A percentile compares a stretch with the other conserved stretches of the same genome.
Evolutionary conservation across 176 grass and related monocot genomes (phyloP).

Genomic region (Lolium multiflorum): DNA sequence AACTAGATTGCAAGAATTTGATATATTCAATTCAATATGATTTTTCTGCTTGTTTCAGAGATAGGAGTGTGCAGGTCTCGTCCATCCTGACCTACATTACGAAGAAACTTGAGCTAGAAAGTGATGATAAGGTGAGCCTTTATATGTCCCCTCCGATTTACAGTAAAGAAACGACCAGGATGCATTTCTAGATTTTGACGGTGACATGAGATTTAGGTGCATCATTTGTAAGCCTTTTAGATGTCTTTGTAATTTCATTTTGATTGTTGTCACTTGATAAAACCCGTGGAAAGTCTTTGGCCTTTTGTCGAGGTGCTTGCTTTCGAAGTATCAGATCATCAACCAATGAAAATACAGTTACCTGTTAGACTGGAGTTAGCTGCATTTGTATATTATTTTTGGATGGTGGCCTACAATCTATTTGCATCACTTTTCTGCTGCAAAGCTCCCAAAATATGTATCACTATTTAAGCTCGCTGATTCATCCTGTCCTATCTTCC

Average conservation of each 20-base stretch:
- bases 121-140: constrained; percentile 75
- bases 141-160: background rate
- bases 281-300: background rate
- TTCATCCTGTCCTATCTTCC: background rate
- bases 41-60: constrained; percentile 62
- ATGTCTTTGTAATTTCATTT: constrained; percentile 22
- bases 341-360: constrained; percentile 5
- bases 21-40: constrained; percentile 12
- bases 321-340: constrained; percentile 19
- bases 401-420: background rate
- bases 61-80: constrained; percentile 65
- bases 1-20: background rate
- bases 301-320: background rate
- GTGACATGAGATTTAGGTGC: too few species aligned
- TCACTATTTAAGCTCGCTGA: constrained; percentile 13
- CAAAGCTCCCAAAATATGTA: constrained; percentile 8
- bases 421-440: background rate
- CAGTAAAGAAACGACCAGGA: too few species aligned
- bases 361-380: background rate
- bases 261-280: background rate
- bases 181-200: too few species aligned
- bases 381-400: constrained; percentile 13
- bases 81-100: constrained; percentile 78
- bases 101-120: constrained; percentile 70
- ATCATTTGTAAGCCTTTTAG: background rate